Evolutionary conservation across 1,284 basidiomycete species (phyloP), one percentile per base, ranked within the genome.

Genomic region (Neolentinus lepideus): DNA sequence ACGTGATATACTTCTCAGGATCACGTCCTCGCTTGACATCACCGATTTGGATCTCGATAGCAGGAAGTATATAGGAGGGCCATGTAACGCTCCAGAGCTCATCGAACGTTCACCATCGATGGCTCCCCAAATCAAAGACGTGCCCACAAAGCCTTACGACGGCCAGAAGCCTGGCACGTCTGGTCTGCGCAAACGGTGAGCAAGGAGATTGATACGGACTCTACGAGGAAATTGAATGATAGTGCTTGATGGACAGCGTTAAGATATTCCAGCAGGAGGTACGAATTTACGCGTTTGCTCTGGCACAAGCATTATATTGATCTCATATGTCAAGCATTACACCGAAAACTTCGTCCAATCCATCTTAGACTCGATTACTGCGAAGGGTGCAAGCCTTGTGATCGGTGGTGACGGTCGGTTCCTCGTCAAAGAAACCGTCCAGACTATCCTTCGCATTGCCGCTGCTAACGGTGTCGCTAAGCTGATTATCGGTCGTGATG

Each of bases 331-430:
- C 63, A 68, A 92, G 86, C 85, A 98, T 77, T 99, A 99, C 78
- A 99, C 97, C 50, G 96, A 99, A 75, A 99, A 99, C 81, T 99
- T 99, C 67, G 73, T 98, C 58, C 96, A 98, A 74, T 78, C 94
- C 63, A 99, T 94, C 73, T 85, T 99, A 64, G 86, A 92, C 65
- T 91, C 94, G 56, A 92, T 98, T 73, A 80, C 86, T 14, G 83
- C 87, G 52, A 77, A 88, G 59, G 93, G 86, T 35, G 79, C 88
- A 57, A 98, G 95, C 11, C 79, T 99, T 61, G 96, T 98, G 64
- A 85, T 99, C 64, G 96, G 96, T 56, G 97, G 96, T 59, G 97
- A 99, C 71, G 96, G 97, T 43, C 92, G 96, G 57, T 99, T 82
- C 81, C 97, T 92, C 75, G 88, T 88, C 33, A 86, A 90, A 47